These are phyloP conservation scores for Cinnamomum chago DNA, from an alignment of 164 flowering plant genomes.

Conservation along the genomic window DNA sequence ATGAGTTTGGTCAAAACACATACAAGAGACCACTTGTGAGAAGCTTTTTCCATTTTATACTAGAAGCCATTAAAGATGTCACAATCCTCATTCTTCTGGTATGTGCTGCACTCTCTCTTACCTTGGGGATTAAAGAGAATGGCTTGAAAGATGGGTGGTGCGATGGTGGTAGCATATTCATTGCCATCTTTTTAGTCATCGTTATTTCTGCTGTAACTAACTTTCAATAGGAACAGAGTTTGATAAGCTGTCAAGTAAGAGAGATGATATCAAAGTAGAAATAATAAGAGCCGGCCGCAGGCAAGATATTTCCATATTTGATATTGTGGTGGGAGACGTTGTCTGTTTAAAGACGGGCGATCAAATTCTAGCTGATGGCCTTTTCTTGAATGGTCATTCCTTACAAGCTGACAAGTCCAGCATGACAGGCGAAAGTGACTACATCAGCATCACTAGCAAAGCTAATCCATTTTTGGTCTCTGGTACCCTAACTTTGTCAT, in stretches of 20 bases:
- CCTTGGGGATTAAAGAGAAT: constrained; percentile 39
- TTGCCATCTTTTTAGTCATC: constrained; percentile 41
- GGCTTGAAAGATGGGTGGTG: constrained; percentile 46
- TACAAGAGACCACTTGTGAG: constrained; percentile 29
- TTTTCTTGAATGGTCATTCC: constrained; percentile 40
- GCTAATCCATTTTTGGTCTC: constrained; percentile 32
- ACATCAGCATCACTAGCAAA: constrained; percentile 19
- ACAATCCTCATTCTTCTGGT: constrained; percentile 38
- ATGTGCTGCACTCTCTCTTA: constrained; percentile 38
- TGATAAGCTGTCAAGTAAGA: constrained; percentile 24
- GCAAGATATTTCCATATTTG: constrained; percentile 29
- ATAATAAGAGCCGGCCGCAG: constrained; percentile 35
- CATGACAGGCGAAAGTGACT: constrained; percentile 43
- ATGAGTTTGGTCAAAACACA: constrained; percentile 40
- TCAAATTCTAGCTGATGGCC: constrained; percentile 55
- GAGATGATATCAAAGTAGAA: constrained; percentile 30
- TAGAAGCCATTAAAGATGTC: constrained; percentile 40
- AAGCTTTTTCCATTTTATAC: constrained; percentile 28
- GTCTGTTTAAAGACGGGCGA: constrained; percentile 41
- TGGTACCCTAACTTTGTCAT: constrained; percentile 12
- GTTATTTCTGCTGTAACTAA: constrained; percentile 36
- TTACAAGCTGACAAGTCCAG: constrained; percentile 43
- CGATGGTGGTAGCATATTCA: constrained; percentile 44
- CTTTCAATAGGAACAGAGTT: constrained; percentile 33
- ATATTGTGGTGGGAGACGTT: constrained; percentile 46